Evolutionary conservation across 106 monocot genomes (phyloP), one percentile per base, ranked within the genome.

Genomic region (Phalaenopsis aphrodite): DNA sequence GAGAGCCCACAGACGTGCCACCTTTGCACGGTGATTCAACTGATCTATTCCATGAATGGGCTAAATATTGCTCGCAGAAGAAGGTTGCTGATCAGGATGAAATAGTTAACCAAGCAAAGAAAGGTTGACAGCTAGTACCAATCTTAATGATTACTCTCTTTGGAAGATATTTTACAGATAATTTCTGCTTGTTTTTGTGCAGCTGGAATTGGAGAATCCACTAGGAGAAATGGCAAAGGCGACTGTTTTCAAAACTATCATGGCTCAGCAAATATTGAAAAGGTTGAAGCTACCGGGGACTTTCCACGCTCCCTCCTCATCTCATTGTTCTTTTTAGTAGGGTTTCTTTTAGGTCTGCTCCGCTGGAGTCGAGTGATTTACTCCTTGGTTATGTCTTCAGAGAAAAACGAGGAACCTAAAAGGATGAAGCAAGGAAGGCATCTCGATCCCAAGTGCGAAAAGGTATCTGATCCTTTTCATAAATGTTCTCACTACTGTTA

Each of bases 41-140:
- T 41, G 56, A 78, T 42, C 56, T 56, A 19, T 57, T 41, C 37
- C 14, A 78, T 15, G 57, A 78, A 78, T 56, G 76, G 76, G 11
- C 30, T 30, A 76, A 76, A 12, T 49, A 76, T 76, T 76, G 76
- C 42, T 76, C 76, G 12, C 76, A 76, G 49, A 21, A 17, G 11
- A 30, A 4, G 21, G 23, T 30, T 12, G 23, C 23, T 21, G n/a
- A 30, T 30, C 30, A 21, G 6, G 74, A 19, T 74, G 74, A 43
- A 19, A 42, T 42, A 2, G 15, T n/a, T 43, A n/a, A 42, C 43
- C 43, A n/a, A 76, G 46, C 48, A 11, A 76, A 76, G 76, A 49
- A 8, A 48, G 47, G 47, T 52, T 48, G 0, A 8, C 23, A 48
- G 39, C 5, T 10, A 42, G 1, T 52, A 52, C 14, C 14, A 12